Conservation (phyloP, 1,139 yeast genomes). For the Hyphopichia pseudoburtonii region DNA sequence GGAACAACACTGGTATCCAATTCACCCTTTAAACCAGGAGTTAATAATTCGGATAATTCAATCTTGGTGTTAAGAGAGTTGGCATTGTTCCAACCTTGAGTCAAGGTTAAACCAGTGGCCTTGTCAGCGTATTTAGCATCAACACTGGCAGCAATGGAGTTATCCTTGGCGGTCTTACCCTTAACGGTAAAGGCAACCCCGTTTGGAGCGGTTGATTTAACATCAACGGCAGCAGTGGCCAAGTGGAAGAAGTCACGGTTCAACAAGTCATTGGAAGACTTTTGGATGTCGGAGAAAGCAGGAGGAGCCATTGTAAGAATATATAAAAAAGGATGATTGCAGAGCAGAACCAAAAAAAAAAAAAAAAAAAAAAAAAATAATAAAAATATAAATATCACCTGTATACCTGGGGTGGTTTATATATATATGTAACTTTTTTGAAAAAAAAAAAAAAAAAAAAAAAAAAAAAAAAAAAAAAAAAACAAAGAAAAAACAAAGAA, state of each 20-base stretch:
- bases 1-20: conserved; percentile 88
- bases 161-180: conserved; percentile 85
- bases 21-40: conserved; percentile 95
- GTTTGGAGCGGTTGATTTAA: conserved; percentile 92
- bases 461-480: too few species aligned
- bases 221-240: conserved; percentile 83
- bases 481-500: too few species aligned
- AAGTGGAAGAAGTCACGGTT: conserved; percentile 92
- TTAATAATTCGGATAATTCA: conserved; percentile 86
- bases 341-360: too few species aligned
- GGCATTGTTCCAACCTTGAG: conserved; percentile 98
- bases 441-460: too few species aligned
- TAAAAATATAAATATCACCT: too few species aligned
- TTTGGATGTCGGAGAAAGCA: conserved; percentile 86
- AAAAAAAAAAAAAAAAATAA: too few species aligned
- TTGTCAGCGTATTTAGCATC: conserved; percentile 95
- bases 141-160: conserved; percentile 81
- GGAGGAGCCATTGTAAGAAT: conserved; percentile 60
- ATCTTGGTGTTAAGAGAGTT: conserved; percentile 90
- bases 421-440: too few species aligned
- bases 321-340: too few species aligned
- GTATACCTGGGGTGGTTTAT: too few species aligned
- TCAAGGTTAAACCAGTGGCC: conserved; percentile 86
- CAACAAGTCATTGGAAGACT: conserved; percentile 85
- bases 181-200: conserved; percentile 94